Evolutionary conservation across 805 yeast genomes (phyloP), one percentile per base, ranked within the genome.

Genomic region (Debaryomyces hansenii): DNA sequence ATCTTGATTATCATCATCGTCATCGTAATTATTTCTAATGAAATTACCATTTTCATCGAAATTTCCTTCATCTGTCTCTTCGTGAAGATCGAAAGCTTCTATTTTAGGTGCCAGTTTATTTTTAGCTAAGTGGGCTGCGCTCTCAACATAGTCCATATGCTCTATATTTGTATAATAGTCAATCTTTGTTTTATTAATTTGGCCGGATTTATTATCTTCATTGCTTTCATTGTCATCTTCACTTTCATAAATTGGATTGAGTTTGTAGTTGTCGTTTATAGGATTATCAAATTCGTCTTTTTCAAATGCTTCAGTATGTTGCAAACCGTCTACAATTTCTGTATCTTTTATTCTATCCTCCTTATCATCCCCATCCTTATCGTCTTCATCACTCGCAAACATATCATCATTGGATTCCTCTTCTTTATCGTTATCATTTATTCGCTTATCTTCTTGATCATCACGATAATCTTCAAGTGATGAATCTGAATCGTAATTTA

Each of bases 21-120:
- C 72, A 11, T 56, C 58, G 27, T 2, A 24, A 3, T 70, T 73
- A 12, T 65, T 63, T 20, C 75, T 65, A 15, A 81, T 65, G 53
- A 69, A 85, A 53, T 82, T 83, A 1, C 90, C 89, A 34, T 77
- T 78, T 33, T 65, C 71, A 53, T 84, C 90, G 56, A 83, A 82
- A 2, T 61, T 60, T 2, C 90, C 92, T 39, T 77, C 80, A 44
- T 75, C 75, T 37, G 69, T 62, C 54, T 87, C 92, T 15, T 78
- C 69, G 20, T 74, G 62, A 37, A 87, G 61, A 58, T 80, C 76
- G 63, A 87, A 87, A 0, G 87, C 78, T 48, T 86, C 91, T 2
- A 87, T 48, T 49, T 77, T 75, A 1, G 83, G 70, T 41, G 42
- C 34, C 52, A 60, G 21, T 53, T 53, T 9, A 47, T 37, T 16